A percentile compares a stretch with the other conserved stretches of the same genome.
These are phyloP conservation scores for Cercospora zeae-maydis DNA, from an alignment of 2,329 filamentous ascomycete genomes.

Conservation along the genomic window DNA sequence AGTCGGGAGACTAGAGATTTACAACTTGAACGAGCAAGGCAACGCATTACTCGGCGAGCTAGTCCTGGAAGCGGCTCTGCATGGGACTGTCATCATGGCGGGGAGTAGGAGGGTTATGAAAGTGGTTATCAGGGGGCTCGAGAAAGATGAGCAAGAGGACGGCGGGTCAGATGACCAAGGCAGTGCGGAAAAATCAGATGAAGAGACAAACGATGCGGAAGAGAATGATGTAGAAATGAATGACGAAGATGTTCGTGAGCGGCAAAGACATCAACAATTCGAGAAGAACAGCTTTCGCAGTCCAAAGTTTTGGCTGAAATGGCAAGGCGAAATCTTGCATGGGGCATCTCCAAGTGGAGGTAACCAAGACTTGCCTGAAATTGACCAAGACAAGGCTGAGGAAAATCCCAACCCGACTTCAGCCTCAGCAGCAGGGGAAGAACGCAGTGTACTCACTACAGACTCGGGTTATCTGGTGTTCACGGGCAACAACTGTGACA, in stretches of 20 bases:
- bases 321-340: conserved; percentile 2
- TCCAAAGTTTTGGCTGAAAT: conserved; percentile 24
- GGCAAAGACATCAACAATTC: conserved; percentile 9
- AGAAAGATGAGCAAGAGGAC: background rate
- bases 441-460: background rate
- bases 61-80: background rate
- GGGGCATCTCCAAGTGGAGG: background rate
- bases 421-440: background rate
- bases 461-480: conserved; percentile 20
- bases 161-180: background rate
- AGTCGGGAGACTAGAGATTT: conserved; percentile 4
- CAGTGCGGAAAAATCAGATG: background rate
- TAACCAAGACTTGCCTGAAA: background rate
- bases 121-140: background rate
- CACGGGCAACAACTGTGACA: conserved; percentile 17
- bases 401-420: background rate
- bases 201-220: background rate
- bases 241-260: background rate
- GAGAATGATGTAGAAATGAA: background rate
- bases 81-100: conserved; percentile 1
- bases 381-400: background rate
- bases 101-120: conserved; percentile 14
- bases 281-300: conserved; percentile 24
- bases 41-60: conserved; percentile 9
- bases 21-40: conserved; percentile 2